Evolutionary conservation across 805 yeast genomes (phyloP).

Genomic region (Yarrowia keelungensis): DNA sequence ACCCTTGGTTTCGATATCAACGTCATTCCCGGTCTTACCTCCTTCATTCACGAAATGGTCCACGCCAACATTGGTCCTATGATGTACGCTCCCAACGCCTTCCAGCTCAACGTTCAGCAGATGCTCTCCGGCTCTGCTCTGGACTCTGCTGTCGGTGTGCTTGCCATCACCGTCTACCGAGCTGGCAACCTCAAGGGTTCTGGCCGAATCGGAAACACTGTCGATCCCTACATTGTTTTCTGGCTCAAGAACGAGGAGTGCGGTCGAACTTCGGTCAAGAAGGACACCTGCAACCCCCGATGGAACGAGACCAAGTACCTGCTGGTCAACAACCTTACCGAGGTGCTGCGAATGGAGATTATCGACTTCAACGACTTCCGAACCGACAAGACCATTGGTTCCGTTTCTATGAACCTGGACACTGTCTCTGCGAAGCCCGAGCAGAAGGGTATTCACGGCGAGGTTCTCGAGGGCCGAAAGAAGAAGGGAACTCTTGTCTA

Average conservation of each 20-base stretch:
- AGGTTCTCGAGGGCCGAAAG: slow-evolving; percentile 80
- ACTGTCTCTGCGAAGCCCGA: slow-evolving; percentile 58
- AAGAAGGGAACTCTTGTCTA: slow-evolving; percentile 77
- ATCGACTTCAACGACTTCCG: slow-evolving; percentile 80
- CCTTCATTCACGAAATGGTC: slow-evolving; percentile 83
- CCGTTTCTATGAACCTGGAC: slow-evolving; percentile 74
- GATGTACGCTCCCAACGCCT: slow-evolving; percentile 86
- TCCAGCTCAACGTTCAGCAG: slow-evolving; percentile 92
- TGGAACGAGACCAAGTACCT: slow-evolving; percentile 84
- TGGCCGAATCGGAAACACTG: slow-evolving; percentile 72
- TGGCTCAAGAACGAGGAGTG: slow-evolving; percentile 62
- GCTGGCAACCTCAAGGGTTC: slow-evolving; percentile 76
- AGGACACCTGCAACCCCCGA: slow-evolving; percentile 72
- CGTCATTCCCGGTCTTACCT: slow-evolving; percentile 83
- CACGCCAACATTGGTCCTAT: slow-evolving; percentile 88
- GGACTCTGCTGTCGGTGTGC: slow-evolving; percentile 84
- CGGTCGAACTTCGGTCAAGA: slow-evolving; percentile 72
- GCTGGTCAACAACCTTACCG: slow-evolving; percentile 75
- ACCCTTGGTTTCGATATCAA: slow-evolving; percentile 87
- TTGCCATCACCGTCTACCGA: slow-evolving; percentile 68
- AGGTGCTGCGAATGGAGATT: slow-evolving; percentile 75
- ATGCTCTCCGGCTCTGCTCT: slow-evolving; percentile 80
- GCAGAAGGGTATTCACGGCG: slow-evolving; percentile 58
- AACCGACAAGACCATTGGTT: slow-evolving; percentile 81
- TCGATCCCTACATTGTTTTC: slow-evolving; percentile 87